Percentiles rank a stretch among this genome's conserved stretches.
These are phyloP conservation scores for Monilinia fructigena DNA, from an alignment of 2,329 filamentous ascomycete genomes.

Conservation along the genomic window DNA sequence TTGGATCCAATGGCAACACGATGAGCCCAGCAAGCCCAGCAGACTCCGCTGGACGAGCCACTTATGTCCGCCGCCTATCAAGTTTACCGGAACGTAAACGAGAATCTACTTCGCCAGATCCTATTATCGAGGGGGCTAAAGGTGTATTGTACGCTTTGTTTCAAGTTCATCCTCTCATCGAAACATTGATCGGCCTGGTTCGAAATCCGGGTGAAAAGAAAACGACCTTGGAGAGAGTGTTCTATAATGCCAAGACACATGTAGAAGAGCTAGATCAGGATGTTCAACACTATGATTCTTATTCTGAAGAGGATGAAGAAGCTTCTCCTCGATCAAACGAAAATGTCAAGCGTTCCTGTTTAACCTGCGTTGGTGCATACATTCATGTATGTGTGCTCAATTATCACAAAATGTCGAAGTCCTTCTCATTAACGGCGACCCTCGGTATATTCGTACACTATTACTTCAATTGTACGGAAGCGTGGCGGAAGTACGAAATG, in stretches of 20 bases:
- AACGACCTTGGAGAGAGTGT: slow-evolving; percentile 64
- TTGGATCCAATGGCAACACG: slow-evolving; percentile 34
- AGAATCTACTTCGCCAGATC: slow-evolving; percentile 60
- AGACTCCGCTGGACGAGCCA: slow-evolving; percentile 55
- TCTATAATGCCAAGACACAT: slow-evolving; percentile 66
- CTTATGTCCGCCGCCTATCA: slow-evolving; percentile 63
- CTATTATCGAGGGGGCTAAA: slow-evolving; percentile 63
- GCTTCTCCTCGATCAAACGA: slow-evolving; percentile 56
- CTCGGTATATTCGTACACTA: slow-evolving; percentile 64
- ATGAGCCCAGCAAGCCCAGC: slow-evolving; percentile 59
- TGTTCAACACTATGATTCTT: slow-evolving; percentile 59
- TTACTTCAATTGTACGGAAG: slow-evolving; percentile 64
- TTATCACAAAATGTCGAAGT: slow-evolving; percentile 61
- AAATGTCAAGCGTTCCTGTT: slow-evolving; percentile 61
- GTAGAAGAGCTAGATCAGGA: slow-evolving; percentile 65
- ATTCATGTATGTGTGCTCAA: slow-evolving; percentile 64
- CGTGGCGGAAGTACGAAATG: slow-evolving; percentile 60
- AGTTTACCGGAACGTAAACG: slow-evolving; percentile 61
- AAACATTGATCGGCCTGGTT: slow-evolving; percentile 61
- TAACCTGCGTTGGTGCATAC: slow-evolving; percentile 63
- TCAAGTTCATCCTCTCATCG: slow-evolving; percentile 66
- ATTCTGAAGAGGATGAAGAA: slow-evolving; percentile 50
- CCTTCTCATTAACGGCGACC: slow-evolving; percentile 64
- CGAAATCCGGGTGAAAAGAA: slow-evolving; percentile 60
- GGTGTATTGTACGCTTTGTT: slow-evolving; percentile 66